phyloP scores from a whole-genome alignment of 2,329 filamentous ascomycete genomes.

The Aspergillus thermomutatus region DNA sequence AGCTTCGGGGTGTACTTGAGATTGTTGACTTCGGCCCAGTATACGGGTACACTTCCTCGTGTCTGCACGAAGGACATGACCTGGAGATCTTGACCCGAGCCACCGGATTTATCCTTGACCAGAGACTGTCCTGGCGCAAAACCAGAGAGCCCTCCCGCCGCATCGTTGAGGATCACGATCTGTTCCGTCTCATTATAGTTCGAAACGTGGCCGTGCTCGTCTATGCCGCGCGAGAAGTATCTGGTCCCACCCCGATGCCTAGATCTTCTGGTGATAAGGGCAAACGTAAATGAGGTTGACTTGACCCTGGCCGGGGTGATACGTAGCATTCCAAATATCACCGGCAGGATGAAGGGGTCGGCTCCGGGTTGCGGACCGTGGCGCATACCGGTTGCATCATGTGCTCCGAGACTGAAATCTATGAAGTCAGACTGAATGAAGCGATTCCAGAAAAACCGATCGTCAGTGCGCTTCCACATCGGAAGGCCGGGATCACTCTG shows the following conservation, averaged over 20 bases:
- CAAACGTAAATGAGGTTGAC: constrained; percentile 75
- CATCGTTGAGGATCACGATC: constrained; percentile 83
- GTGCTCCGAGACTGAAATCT: constrained; percentile 68
- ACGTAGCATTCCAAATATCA: constrained; percentile 95
- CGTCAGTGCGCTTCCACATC: constrained; percentile 88
- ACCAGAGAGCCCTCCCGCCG: constrained; percentile 68
- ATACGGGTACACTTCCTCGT: constrained; percentile 90
- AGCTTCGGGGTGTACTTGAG: constrained; percentile 88
- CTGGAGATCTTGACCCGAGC: constrained; percentile 71
- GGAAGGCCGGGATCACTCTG: constrained; percentile 68
- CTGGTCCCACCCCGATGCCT: constrained; percentile 85
- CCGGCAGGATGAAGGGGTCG: constrained; percentile 90
- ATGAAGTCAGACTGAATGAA: constrained; percentile 90
- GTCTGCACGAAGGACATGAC: constrained; percentile 95
- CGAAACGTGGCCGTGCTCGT: constrained; percentile 90
- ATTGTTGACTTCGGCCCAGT: constrained; percentile 94
- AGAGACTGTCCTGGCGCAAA: constrained; percentile 74
- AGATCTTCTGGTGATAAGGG: constrained; percentile 83
- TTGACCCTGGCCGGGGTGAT: constrained; percentile 86
- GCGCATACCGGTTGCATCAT: constrained; percentile 44
- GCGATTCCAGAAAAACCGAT: constrained; percentile 98
- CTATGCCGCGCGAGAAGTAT: constrained; percentile 91
- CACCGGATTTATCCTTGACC: constrained; percentile 67
- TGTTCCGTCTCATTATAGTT: constrained; percentile 99
- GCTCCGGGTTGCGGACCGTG: constrained; percentile 64